phyloP scores from a whole-genome alignment of 257 asterid genomes.

The Solanum virginianum region DNA sequence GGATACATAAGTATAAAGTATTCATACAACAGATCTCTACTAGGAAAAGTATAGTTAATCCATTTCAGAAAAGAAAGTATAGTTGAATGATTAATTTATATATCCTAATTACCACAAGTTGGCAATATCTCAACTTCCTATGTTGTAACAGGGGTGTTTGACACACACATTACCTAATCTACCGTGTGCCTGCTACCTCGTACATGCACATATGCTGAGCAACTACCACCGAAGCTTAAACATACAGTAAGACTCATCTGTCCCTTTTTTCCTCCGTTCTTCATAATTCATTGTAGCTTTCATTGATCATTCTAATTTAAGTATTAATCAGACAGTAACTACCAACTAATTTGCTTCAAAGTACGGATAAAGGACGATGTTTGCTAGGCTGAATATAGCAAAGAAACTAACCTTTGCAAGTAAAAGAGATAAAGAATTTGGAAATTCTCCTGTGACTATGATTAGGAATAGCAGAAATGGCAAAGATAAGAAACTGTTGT shows the following conservation, averaged over 20 bases:
- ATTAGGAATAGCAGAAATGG: slow-evolving; percentile 86
- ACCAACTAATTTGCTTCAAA: background rate
- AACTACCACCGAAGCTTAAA: background rate
- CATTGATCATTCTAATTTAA: background rate
- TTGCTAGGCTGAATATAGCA: background rate
- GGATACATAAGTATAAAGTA: background rate
- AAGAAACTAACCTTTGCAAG: slow-evolving; percentile 54
- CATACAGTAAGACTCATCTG: background rate
- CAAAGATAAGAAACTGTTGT: slow-evolving; percentile 73
- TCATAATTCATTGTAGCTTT: background rate
- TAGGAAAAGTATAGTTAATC: background rate
- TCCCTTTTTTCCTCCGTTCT: background rate
- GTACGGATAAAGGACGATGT: background rate
- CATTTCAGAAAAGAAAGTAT: background rate
- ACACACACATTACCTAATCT: background rate
- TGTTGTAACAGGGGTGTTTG: background rate
- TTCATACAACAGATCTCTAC: background rate
- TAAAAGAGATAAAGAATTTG: slow-evolving; percentile 52
- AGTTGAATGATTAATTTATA: background rate
- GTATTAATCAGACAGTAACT: background rate
- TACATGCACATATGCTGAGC: background rate
- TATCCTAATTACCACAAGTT: background rate
- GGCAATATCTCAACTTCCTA: background rate
- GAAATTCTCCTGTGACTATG: slow-evolving; percentile 87
- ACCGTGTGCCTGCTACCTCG: background rate